Conservation (phyloP, 2,329 filamentous ascomycete species). For the Curvularia eragrostidis region DNA sequence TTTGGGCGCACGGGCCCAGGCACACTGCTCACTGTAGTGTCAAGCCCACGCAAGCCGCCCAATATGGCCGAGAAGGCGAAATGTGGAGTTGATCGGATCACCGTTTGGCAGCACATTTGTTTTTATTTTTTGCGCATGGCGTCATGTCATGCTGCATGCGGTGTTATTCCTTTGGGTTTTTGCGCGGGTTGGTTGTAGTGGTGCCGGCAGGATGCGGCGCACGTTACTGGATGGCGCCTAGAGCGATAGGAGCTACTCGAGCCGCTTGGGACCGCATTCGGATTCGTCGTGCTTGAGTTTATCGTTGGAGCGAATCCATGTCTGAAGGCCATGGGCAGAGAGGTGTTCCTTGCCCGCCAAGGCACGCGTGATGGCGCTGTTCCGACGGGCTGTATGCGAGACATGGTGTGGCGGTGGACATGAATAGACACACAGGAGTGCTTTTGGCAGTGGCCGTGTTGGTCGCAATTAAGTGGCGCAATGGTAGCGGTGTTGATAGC, state of each 20-base stretch:
- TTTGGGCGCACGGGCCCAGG: constrained; percentile 24
- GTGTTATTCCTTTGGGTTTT: background rate
- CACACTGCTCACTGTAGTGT: constrained; percentile 12
- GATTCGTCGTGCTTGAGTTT: constrained; percentile 9
- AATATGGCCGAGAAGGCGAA: constrained; percentile 9
- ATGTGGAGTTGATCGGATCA: constrained; percentile 16
- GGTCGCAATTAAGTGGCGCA: constrained; percentile 10
- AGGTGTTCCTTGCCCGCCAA: background rate
- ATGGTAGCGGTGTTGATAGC: background rate
- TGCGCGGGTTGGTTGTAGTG: background rate
- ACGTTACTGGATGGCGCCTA: background rate
- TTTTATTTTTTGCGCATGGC: constrained; percentile 10
- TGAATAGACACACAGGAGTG: constrained; percentile 4
- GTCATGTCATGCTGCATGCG: constrained; percentile 4
- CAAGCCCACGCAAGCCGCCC: constrained; percentile 13
- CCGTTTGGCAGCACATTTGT: constrained; percentile 9
- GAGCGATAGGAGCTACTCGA: constrained; percentile 11
- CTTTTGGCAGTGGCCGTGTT: background rate
- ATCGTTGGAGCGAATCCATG: constrained; percentile 4
- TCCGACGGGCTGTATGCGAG: background rate
- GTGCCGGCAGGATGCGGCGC: constrained; percentile 5
- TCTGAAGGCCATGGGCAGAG: background rate
- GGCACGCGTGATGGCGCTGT: background rate
- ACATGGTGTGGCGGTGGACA: background rate
- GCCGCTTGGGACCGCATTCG: constrained; percentile 11